phyloP scores from a whole-genome alignment of 805 yeast species.

The Helenozyma baotianmanensis region DNA sequence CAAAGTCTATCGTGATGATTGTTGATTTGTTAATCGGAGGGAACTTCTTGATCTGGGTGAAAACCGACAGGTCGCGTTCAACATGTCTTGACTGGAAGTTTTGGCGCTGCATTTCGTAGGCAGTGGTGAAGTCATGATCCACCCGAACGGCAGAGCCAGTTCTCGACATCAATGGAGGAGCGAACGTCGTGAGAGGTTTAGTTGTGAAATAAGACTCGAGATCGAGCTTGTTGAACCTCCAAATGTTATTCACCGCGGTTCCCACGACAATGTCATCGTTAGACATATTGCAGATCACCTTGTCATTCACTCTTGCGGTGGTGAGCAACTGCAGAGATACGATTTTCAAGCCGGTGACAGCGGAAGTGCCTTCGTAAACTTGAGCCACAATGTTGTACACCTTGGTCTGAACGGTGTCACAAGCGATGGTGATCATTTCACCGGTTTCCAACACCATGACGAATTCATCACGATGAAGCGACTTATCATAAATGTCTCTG shows the following conservation, averaged over 20 bases:
- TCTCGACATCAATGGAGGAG: constrained; percentile 16
- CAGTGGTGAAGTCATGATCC: too few relatives aligned
- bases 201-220: constrained; percentile 5
- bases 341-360: constrained; percentile 23
- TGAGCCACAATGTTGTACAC: constrained; percentile 22
- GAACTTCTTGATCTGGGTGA: neutral
- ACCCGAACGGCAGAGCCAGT: too few relatives aligned
- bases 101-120: too few relatives aligned
- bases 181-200: constrained; percentile 8
- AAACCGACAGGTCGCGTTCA: too few relatives aligned
- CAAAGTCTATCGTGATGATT: constrained; percentile 58
- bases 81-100: neutral
- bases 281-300: constrained; percentile 52
- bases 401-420: constrained; percentile 44
- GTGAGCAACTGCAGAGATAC: constrained; percentile 50
- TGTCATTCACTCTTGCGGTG: constrained; percentile 73
- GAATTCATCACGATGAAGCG: constrained; percentile 40
- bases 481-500: constrained; percentile 12
- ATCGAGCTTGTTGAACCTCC: constrained; percentile 53
- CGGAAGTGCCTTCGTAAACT: constrained; percentile 12
- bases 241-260: constrained; percentile 58
- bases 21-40: constrained; percentile 29
- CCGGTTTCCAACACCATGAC: constrained; percentile 52
- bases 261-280: constrained; percentile 55
- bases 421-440: constrained; percentile 42